Evolutionary conservation across 2,329 filamentous ascomycete genomes (phyloP), one percentile per base, ranked within the genome.

Genomic region (Aspergillus glaucus): DNA sequence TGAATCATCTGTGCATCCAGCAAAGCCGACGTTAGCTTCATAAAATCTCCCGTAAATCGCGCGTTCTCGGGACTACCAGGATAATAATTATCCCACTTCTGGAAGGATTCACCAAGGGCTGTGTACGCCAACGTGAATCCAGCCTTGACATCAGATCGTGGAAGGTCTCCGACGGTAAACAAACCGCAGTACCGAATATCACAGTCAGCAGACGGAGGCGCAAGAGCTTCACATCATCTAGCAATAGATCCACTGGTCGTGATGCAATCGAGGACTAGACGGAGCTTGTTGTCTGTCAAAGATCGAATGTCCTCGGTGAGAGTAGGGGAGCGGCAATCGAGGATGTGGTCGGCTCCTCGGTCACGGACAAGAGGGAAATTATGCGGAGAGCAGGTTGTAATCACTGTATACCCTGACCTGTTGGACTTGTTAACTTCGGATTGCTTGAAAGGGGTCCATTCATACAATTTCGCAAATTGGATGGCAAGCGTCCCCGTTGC

Each of bases 31-130:
- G 64, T 63, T 22, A 72, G 44, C 4, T 53, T 54, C 55, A 62
- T 68, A 50, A 73, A 77, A 50, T 55, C 64, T 48, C 63, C 65
- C 22, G 58, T 65, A 46, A 71, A 75, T 42, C 72, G 69, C 43
- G 66, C 67, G 48, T 75, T 67, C 45, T 70, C 64, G 15, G 50
- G 40, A 17, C 56, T 65, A 4, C 63, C 67, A 46, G 54, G 55
- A 6, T 58, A 24, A 4, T 65, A 61, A 17, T 52, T 50, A 3
- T 55, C 53, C 3, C 63, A 65, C 5, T 55, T 34, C 4, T 44
- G 32, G 26, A 63, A 60, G 7, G 44, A 44, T 45, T 68, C 62
- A 17, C 60, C 60, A 39, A 62, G 53, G 12, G 61, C 52, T 2
- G 58, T 62, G 47, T 64, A 66, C 7, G 51, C 61, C 30, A 68